Percentiles rank a stretch among this genome's conserved stretches.
Evolutionary conservation across 129 eudicot species (phyloP).

Genomic region (Heracleum sosnowskyi): DNA sequence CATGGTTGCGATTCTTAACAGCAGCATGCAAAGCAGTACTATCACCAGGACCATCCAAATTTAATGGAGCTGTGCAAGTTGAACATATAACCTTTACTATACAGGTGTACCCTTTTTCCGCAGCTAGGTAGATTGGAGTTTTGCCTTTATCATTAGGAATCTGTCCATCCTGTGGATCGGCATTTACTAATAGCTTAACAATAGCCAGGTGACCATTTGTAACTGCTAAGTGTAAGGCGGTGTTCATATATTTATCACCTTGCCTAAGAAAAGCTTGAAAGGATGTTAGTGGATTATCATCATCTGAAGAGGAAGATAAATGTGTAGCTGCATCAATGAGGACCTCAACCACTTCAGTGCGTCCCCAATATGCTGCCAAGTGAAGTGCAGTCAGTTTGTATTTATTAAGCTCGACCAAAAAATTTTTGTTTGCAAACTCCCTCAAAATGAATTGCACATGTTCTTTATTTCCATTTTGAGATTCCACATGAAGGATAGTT

Average conservation of each 20-base stretch:
- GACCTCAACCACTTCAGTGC: not conserved
- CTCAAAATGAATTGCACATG: not conserved
- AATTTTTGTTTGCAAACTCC: not conserved
- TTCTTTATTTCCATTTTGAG: not conserved
- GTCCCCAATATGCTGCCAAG: not conserved
- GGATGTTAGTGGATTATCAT: no score
- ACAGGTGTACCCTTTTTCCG: not conserved
- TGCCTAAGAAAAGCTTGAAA: not conserved
- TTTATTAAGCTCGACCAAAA: not conserved
- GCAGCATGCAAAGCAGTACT: no score
- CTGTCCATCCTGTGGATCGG: not conserved
- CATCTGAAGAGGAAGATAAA: no score
- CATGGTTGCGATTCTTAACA: no score
- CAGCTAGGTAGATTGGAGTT: not conserved
- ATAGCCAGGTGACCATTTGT: accelerated
- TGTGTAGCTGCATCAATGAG: not conserved
- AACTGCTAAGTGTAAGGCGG: not conserved
- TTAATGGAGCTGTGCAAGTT: no score
- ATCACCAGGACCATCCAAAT: no score
- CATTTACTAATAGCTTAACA: not conserved
- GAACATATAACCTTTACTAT: no score
- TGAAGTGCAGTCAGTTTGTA: not conserved
- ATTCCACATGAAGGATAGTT: not conserved
- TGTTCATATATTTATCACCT: not conserved
- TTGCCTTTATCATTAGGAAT: not conserved